A percentile compares a stretch with the other conserved stretches of the same genome.
Conservation (phyloP, 176 grass and related monocot genomes). For the Cenchrus americanus region DNA sequence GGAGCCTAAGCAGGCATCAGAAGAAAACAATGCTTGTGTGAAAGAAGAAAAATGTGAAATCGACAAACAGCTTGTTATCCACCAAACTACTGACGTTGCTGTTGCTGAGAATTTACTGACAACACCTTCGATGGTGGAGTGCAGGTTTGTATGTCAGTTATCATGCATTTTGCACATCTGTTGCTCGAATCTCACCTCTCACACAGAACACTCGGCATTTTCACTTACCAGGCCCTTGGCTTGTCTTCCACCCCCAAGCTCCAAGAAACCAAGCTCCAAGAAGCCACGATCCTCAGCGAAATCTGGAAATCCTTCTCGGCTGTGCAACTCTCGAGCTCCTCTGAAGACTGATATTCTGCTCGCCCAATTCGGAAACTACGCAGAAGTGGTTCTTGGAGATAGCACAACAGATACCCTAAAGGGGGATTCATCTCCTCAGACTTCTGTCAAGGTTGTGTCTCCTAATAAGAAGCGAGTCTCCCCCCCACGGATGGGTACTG, state of each 20-base stretch:
- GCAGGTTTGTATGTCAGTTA: conserved; percentile 61
- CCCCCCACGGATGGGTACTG: conserved; percentile 49
- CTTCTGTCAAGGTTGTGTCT: conserved; percentile 57
- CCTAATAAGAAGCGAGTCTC: conserved; percentile 67
- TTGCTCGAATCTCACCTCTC: conserved; percentile 29
- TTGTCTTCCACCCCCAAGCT: conserved; percentile 39
- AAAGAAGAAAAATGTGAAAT: conserved; percentile 63
- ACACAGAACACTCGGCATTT: conserved; percentile 31
- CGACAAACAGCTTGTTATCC: conserved; percentile 51
- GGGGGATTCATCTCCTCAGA: conserved; percentile 42
- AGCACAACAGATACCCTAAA: conserved; percentile 36
- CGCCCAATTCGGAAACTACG: conserved; percentile 41
- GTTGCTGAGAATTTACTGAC: conserved; percentile 56
- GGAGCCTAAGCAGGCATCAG: conserved; percentile 54
- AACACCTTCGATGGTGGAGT: conserved; percentile 56
- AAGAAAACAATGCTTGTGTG: conserved; percentile 53
- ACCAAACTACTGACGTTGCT: conserved; percentile 46
- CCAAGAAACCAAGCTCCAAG: conserved; percentile 45
- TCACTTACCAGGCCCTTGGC: conserved; percentile 43
- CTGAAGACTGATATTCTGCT: conserved; percentile 41
- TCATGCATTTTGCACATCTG: conserved; percentile 17
- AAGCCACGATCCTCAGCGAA: conserved; percentile 45
- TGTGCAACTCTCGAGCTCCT: conserved; percentile 36
- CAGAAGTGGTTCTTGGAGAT: conserved; percentile 39
- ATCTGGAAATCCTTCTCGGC: conserved; percentile 47